These are phyloP conservation scores for Nymphaea thermarum DNA, from an alignment of 164 flowering plant species.

Conservation along the genomic window DNA sequence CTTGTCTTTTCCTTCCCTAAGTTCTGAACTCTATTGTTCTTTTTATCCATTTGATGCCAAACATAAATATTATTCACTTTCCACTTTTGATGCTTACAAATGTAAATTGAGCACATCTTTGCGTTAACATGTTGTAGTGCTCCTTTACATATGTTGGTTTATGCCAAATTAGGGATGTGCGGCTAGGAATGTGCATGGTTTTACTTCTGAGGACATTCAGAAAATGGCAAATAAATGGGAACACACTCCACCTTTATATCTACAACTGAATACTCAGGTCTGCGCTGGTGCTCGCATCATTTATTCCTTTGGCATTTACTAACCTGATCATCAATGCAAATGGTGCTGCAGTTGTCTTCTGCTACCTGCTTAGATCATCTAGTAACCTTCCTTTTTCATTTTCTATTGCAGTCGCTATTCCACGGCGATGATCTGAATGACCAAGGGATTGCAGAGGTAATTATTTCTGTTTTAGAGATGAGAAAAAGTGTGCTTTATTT, in stretches of 20 bases:
- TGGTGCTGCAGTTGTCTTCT: too few species aligned
- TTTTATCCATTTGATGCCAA: too few species aligned
- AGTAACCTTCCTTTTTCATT: background rate
- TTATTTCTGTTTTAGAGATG: background rate
- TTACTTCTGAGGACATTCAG: conserved; percentile 52
- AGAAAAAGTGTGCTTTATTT: too few species aligned
- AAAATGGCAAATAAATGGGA: conserved; percentile 88
- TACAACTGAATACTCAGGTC: conserved; percentile 75
- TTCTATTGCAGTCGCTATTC: conserved; percentile 53
- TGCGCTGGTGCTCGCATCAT: conserved; percentile 1
- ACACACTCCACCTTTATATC: conserved; percentile 73
- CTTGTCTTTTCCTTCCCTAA: too few species aligned
- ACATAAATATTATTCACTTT: too few species aligned
- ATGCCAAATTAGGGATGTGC: conserved; percentile 74
- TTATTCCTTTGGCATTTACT: background rate
- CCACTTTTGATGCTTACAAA: too few species aligned
- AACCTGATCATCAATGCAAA: too few species aligned
- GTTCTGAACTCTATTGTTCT: too few species aligned
- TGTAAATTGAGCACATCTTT: too few species aligned
- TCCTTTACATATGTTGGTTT: background rate
- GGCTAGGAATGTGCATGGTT: conserved; percentile 91
- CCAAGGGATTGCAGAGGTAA: conserved; percentile 81
- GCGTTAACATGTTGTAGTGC: too few species aligned
- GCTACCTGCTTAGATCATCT: too few species aligned
- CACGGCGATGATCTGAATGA: conserved; percentile 70